Conservation (phyloP, 176 grass and related monocot genomes). For the Juncus effusus region DNA sequence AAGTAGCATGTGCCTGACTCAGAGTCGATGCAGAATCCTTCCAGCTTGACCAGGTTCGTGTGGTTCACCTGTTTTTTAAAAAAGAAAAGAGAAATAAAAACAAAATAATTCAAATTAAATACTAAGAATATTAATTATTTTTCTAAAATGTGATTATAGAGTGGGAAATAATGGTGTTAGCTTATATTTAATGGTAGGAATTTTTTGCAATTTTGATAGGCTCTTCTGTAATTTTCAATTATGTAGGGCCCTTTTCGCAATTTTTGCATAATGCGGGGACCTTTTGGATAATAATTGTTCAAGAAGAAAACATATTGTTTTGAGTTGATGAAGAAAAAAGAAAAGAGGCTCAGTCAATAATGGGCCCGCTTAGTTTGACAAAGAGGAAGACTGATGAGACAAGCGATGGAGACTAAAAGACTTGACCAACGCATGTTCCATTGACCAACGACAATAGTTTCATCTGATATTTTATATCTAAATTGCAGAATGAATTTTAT, state of each 20-base stretch:
- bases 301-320: not conserved
- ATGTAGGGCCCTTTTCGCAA: too few relatives aligned
- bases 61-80: conserved; percentile 68
- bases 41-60: conserved; percentile 93
- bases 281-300: not conserved
- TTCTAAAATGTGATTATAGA: too few relatives aligned
- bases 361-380: not conserved
- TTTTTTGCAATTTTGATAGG: not conserved
- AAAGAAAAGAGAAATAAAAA: not conserved
- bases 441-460: too few relatives aligned
- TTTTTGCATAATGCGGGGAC: too few relatives aligned
- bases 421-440: too few relatives aligned
- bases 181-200: too few relatives aligned
- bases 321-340: not conserved
- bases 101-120: too few relatives aligned
- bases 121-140: too few relatives aligned
- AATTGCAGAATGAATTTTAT: not conserved
- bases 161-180: too few relatives aligned
- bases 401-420: too few relatives aligned
- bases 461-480: not conserved
- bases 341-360: not conserved
- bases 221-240: not conserved
- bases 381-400: too few relatives aligned
- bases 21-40: conserved; percentile 86
- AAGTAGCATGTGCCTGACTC: conserved; percentile 75